Conservation (phyloP, 805 yeast genomes). For the Monosporozyma siamensis region DNA sequence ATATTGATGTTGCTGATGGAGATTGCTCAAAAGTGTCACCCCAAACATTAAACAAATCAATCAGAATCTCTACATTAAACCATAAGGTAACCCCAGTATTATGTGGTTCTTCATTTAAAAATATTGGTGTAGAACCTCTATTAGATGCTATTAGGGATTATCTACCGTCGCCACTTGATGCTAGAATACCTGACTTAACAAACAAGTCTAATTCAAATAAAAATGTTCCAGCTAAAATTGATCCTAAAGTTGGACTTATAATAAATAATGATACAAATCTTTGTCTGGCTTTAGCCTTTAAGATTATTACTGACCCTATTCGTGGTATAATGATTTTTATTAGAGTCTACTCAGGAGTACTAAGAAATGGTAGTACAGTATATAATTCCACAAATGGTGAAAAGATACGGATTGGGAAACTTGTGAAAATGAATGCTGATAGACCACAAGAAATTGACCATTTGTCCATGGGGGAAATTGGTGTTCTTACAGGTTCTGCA, state of each 20-base stretch:
- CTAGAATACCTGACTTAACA: slow-evolving; percentile 44
- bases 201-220: slow-evolving; percentile 10
- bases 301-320: slow-evolving; percentile 77
- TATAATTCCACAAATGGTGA: slow-evolving; percentile 62
- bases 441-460: slow-evolving; percentile 59
- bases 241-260: slow-evolving; percentile 39
- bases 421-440: slow-evolving; percentile 84
- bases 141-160: slow-evolving; percentile 72
- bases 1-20: slow-evolving; percentile 55
- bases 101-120: slow-evolving; percentile 87
- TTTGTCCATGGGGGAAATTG: slow-evolving; percentile 75
- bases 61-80: slow-evolving; percentile 53
- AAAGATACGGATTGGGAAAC: slow-evolving; percentile 54
- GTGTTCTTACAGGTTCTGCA: slow-evolving; percentile 43
- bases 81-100: slow-evolving; percentile 64
- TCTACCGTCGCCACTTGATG: slow-evolving; percentile 75
- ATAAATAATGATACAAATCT: slow-evolving; percentile 50
- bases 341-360: slow-evolving; percentile 76
- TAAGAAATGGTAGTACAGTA: slow-evolving; percentile 53
- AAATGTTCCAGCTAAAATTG: slow-evolving; percentile 29
- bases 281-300: slow-evolving; percentile 79
- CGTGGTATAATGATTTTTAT: slow-evolving; percentile 79
- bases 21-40: slow-evolving; percentile 61
- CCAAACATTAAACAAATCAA: slow-evolving; percentile 43
- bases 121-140: slow-evolving; percentile 91